Conservation (phyloP, 768 basidiomycete species). For the Trametopsis cervina region DNA sequence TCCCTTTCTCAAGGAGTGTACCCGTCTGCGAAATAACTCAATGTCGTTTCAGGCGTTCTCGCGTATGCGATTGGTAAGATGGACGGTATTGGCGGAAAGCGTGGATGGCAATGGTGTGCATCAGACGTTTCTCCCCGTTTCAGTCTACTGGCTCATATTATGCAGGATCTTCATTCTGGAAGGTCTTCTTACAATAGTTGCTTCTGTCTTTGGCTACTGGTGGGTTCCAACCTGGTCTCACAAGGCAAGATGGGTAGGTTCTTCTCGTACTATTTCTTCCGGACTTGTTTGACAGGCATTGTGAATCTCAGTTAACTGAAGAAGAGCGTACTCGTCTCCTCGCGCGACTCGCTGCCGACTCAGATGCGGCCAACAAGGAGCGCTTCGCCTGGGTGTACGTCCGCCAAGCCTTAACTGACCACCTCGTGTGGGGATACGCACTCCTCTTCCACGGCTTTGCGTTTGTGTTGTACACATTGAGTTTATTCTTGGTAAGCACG, state of each 20-base stretch:
- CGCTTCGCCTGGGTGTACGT: slow-evolving; percentile 53
- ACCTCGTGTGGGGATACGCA: slow-evolving; percentile 54
- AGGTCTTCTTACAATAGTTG: slow-evolving; percentile 41
- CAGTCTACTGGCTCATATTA: background rate
- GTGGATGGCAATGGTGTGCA: slow-evolving; percentile 52
- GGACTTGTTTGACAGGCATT: slow-evolving; percentile 27
- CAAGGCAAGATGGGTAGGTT: slow-evolving; percentile 26
- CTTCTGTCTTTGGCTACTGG: slow-evolving; percentile 44
- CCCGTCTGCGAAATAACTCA: too few species aligned
- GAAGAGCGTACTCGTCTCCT: slow-evolving; percentile 43
- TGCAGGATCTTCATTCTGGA: slow-evolving; percentile 54
- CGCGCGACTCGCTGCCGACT: slow-evolving; percentile 42
- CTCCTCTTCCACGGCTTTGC: slow-evolving; percentile 57
- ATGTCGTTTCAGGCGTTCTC: slow-evolving; percentile 28
- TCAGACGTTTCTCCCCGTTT: background rate
- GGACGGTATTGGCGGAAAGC: slow-evolving; percentile 45
- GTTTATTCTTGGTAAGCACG: slow-evolving; percentile 45
- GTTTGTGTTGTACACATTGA: slow-evolving; percentile 50
- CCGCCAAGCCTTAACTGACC: slow-evolving; percentile 48
- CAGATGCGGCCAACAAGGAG: slow-evolving; percentile 47
- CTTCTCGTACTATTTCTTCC: background rate
- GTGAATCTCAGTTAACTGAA: slow-evolving; percentile 47
- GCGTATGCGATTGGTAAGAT: slow-evolving; percentile 31
- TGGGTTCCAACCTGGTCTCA: slow-evolving; percentile 55
- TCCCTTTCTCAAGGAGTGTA: background rate